Base-by-base conservation (phyloP, 73 alveolate genomes). In the Breviolum minutum region DNA sequence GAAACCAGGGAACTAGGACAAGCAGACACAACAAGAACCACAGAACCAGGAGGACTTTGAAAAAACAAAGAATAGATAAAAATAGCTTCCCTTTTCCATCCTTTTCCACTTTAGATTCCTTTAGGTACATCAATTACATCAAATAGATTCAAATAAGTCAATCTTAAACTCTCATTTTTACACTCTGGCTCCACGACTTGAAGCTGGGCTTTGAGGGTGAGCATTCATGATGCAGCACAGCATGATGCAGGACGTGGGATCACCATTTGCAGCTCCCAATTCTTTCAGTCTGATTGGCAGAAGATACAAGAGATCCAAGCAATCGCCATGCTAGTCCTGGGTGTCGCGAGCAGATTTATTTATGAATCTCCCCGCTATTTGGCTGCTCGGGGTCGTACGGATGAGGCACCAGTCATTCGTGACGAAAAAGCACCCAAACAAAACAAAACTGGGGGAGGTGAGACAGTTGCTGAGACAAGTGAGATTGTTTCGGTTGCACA, bases 251-350 rank as follows among this genome's bases (percentile, higher is more conserved):
- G 97, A 54, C 97, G 97, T 4, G 97, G 81, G 29, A 63, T 27
- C 27, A 62, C 68, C 68, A 92, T 92, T 30, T 17, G 69, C 22
- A 54, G 97, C 26, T 92, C 97, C 54, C 71, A 73, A 30, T 54
- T 40, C 89, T 74, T 92, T 20, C 29, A 26, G 68, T 30, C 82
- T 26, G 89, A 92, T 32, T 92, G 97, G 97, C 97, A 92, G 60
- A 48, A 70, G 97, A 63, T 92, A 40, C 79, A 26, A 83, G 69
- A 71, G 89, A 87, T 92, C 54, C 71, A 62, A n/a, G 97, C 97
- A 8, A 22, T 73, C 24, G 22, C 97, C 80, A 92, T 92, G 97
- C 66, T 79, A 61, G 27, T 74, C 26, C 82, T 92, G 48, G 10
- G 29, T 17, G 40, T 62, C 7, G 89, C 68, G 60, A 92, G 90